Conservation (phyloP, 179 eudicot species). For the Sideroxylon spinosum region DNA sequence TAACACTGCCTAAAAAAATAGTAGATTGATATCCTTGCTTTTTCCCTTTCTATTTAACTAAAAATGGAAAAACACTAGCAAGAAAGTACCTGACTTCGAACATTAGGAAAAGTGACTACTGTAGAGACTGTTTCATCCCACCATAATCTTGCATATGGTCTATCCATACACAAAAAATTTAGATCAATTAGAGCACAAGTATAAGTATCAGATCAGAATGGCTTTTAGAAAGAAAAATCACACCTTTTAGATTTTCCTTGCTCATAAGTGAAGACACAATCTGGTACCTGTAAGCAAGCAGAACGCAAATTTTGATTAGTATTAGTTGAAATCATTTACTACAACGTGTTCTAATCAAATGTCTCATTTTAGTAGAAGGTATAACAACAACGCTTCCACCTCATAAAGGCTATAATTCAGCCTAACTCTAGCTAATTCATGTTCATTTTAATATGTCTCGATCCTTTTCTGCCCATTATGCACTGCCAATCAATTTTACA, state of each 20-base stretch:
- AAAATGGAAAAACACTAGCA: background rate
- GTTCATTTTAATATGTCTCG: background rate
- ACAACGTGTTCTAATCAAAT: background rate
- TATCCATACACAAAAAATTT: conserved; percentile 15
- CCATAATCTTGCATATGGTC: conserved; percentile 53
- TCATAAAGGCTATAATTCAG: background rate
- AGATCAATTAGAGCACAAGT: background rate
- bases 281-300: conserved; percentile 33
- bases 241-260: conserved; percentile 51
- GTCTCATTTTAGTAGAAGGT: background rate
- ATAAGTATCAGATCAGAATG: background rate
- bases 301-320: conserved; percentile 6
- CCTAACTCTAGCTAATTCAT: too few species aligned
- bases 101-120: conserved; percentile 34
- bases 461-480: background rate
- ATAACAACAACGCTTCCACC: background rate
- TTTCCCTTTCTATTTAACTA: background rate
- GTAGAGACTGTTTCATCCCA: conserved; percentile 60
- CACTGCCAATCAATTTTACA: background rate
- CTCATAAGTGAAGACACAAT: conserved; percentile 32
- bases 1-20: conserved; percentile 41
- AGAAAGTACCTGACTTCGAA: conserved; percentile 28
- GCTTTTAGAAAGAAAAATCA: background rate
- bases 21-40: background rate
- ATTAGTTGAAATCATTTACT: background rate